Percentiles rank a stretch among this genome's conserved stretches.
Conservation (phyloP, 2,329 filamentous ascomycete genomes). For the Sporothrix sp. region DNA sequence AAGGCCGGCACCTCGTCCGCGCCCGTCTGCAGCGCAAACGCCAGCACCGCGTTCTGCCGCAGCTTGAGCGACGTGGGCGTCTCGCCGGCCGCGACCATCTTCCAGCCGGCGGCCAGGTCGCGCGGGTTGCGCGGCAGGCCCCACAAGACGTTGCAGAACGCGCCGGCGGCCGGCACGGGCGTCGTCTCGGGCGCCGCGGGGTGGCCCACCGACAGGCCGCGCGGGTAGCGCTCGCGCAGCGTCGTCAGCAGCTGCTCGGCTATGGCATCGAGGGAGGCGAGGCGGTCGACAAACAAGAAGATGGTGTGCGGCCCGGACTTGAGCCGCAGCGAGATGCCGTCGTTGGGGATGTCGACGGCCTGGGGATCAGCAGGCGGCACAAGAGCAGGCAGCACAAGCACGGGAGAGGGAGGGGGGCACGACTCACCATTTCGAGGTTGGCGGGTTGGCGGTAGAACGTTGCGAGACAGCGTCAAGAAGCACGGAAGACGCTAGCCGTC, state of each 20-base stretch:
- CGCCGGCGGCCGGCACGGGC: neutral
- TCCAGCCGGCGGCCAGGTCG: constrained; percentile 42
- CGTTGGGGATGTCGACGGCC: constrained; percentile 26
- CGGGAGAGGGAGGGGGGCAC: no score
- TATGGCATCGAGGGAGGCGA: constrained; percentile 46
- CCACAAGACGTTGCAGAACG: constrained; percentile 31
- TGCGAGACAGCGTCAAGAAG: no score
- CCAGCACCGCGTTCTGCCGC: constrained; percentile 38
- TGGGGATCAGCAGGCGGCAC: neutral
- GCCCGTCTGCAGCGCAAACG: constrained; percentile 35
- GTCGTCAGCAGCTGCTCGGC: constrained; percentile 49
- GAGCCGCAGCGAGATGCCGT: constrained; percentile 57
- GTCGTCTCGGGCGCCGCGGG: constrained; percentile 21
- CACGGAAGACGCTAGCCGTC: no score
- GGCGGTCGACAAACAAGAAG: constrained; percentile 54
- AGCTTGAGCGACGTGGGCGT: constrained; percentile 35
- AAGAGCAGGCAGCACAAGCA: no score
- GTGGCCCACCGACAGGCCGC: constrained; percentile 33
- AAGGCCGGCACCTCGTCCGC: constrained; percentile 30
- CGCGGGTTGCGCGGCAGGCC: constrained; percentile 35
- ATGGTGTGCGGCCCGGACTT: constrained; percentile 64
- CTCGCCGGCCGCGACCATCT: constrained; percentile 32
- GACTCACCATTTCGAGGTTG: constrained; percentile 16
- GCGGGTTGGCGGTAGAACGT: neutral
- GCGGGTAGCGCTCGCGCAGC: constrained; percentile 47